Evolutionary conservation across 345 rosid genomes (phyloP), one percentile per base, ranked within the genome.

Genomic region (Aquilaria sinensis): DNA sequence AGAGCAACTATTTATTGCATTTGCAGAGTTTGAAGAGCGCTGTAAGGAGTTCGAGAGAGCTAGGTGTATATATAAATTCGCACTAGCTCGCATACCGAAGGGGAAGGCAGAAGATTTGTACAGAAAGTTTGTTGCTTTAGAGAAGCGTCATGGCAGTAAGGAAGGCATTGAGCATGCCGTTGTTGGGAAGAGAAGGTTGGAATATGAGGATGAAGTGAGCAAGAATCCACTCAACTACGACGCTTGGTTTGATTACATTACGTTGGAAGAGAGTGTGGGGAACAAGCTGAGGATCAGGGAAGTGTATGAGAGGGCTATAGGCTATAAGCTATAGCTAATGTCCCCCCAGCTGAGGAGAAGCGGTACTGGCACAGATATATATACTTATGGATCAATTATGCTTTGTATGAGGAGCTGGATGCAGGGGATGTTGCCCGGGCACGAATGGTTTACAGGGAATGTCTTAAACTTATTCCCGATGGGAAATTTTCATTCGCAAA

Each of bases 281-380:
- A 83, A 70, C 34, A 85, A 84, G 60, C 81, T 66, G 51, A 80
- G 89, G 77, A 64, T 80, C 2, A 70, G 94, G 61, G 96, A 89
- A 63, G 81, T 80, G 48, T 89, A 89, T 65, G 94, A 89, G 69
- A 76, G 94, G 15, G 87, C 94, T 6, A 16, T 16, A 16, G 23
- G 23, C 23, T 16, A 16, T 16, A 16, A 16, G 23, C 23, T 16
- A 16, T 16, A 89, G 87, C 91, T 6, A 85, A 89, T 62, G 76
- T 80, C 64, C 96, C 96, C 12, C 94, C 89, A 0, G 96, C 88
- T 6, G 82, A 78, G 61, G 96, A 89, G 79, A 89, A 89, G 68
- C 80, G 88, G 37, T 89, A 87, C 47, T 89, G 96, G 96, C 91
- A 87, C 65, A 78, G 94, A 75, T 89, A 89, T 64, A 87, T 89